Evolutionary conservation across 2,329 filamentous ascomycete genomes (phyloP).

Genomic region (Teratosphaeria viscida): DNA sequence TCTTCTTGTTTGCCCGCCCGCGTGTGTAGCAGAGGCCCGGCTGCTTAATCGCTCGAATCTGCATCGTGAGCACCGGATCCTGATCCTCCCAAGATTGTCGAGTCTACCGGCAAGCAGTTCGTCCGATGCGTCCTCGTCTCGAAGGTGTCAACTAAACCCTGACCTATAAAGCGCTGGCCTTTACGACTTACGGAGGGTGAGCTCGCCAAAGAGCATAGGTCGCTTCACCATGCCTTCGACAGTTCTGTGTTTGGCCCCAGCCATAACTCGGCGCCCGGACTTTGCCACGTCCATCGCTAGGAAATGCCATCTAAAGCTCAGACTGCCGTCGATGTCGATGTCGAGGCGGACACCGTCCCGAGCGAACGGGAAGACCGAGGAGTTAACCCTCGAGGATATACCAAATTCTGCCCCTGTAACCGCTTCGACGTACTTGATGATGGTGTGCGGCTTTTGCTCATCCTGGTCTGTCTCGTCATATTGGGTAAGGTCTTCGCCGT

Average conservation of each 20-base stretch:
- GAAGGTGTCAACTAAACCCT: neutral
- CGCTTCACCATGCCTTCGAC: neutral
- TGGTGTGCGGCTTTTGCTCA: neutral
- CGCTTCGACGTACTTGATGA: conserved; percentile 3
- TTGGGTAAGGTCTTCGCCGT: neutral
- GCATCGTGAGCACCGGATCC: neutral
- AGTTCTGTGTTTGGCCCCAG: neutral
- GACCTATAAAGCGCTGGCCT: neutral
- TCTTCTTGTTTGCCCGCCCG: neutral
- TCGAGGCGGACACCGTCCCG: neutral
- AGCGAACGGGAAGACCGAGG: neutral
- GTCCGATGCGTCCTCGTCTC: neutral
- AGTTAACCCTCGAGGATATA: neutral
- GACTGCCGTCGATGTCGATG: neutral
- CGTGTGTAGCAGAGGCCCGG: neutral
- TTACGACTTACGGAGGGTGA: neutral
- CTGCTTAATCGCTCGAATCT: neutral
- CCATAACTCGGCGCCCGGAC: neutral
- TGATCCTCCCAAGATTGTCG: neutral
- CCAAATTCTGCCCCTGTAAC: conserved; percentile 2
- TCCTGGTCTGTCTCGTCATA: conserved; percentile 1
- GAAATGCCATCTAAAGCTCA: neutral
- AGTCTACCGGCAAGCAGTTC: neutral
- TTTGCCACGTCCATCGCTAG: neutral
- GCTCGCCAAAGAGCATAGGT: neutral